Evolutionary conservation across 768 basidiomycete species (phyloP), one percentile per base, ranked within the genome.

Genomic region (Candolleomyces eurysporus): DNA sequence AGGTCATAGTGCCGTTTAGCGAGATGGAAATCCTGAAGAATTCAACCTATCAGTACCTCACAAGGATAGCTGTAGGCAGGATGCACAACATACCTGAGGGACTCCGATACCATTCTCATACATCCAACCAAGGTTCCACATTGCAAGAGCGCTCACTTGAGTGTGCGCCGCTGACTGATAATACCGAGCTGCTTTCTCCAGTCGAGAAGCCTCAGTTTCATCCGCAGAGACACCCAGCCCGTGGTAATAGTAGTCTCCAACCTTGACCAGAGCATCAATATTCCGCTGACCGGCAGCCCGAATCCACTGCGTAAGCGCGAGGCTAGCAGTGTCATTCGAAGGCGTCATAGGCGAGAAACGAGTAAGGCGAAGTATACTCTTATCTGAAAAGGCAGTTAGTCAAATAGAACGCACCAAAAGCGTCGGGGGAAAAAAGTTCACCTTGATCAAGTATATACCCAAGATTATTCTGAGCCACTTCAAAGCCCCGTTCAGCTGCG

Each of bases 61-160:
- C 36, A 67, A 31, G 59, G 31, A 32, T 16, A 45, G 13, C 36
- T 13, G 39, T 39, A 10, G 48, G 22, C 46, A 36, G 14, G 31
- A n/a, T 22, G 48, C 55, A 42, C 19, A 31, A 32, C 51, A 63
- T 63, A 92, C 93, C 81, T 91, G 90, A 26, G 91, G 86, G 0
- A 98, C 92, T 2, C 97, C 97, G 21, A 92, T 72, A 0, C 97
- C 97, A 67, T 94, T 93, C 76, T 98, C 96, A 72, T 98, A 98
- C 97, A 98, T 98, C 92, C 93, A 98, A 1, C 96, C 97, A 11
- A 98, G 76, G 69, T 98, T 97, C 94, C 94, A 98, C 88, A 97
- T 93, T 1, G 97, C 95, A 64, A 98, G 79, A 1, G 97, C 94
- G 66, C 94, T 97, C 67, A 90, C 66, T 63, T 96, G 92, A 2